Conservation (phyloP, 768 basidiomycete genomes). For the Boletus barrowsii region DNA sequence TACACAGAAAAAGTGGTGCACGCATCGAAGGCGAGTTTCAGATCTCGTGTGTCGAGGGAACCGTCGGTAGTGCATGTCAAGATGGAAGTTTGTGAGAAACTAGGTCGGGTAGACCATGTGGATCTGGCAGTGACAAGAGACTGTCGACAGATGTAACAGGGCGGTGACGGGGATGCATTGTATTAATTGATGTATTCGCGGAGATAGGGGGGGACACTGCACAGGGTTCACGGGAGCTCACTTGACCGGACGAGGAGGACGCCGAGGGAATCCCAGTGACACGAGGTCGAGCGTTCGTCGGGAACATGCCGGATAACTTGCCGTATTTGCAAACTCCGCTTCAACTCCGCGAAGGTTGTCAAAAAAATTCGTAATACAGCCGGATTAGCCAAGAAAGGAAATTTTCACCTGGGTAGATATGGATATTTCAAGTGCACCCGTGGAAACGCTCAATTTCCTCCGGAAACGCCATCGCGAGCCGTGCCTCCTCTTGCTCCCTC, state of each 20-base stretch:
- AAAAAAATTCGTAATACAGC: conserved; percentile 9
- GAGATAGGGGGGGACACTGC: background rate
- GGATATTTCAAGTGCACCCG: conserved; percentile 13
- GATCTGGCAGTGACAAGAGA: too few species aligned
- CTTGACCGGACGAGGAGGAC: background rate
- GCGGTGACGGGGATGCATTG: too few species aligned
- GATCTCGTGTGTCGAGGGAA: too few species aligned
- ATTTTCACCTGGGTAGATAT: conserved; percentile 8
- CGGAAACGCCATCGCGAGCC: conserved; percentile 17
- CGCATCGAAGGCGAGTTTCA: background rate
- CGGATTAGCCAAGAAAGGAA: conserved; percentile 25
- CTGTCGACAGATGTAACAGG: too few species aligned
- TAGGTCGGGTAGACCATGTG: too few species aligned
- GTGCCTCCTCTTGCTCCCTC: conserved; percentile 19
- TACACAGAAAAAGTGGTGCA: conserved; percentile 1
- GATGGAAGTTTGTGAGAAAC: conserved; percentile 4
- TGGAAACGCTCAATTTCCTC: conserved; percentile 11
- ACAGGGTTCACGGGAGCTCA: conserved; percentile 5
- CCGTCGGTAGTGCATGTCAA: background rate
- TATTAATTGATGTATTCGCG: background rate
- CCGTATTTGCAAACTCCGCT: conserved; percentile 7
- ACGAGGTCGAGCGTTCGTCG: conserved; percentile 9
- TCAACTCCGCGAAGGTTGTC: conserved; percentile 23
- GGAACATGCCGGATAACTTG: conserved; percentile 10
- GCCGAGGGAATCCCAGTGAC: conserved; percentile 11